These are phyloP conservation scores for Punica granatum DNA, from an alignment of 345 rosid genomes.

Conservation along the genomic window DNA sequence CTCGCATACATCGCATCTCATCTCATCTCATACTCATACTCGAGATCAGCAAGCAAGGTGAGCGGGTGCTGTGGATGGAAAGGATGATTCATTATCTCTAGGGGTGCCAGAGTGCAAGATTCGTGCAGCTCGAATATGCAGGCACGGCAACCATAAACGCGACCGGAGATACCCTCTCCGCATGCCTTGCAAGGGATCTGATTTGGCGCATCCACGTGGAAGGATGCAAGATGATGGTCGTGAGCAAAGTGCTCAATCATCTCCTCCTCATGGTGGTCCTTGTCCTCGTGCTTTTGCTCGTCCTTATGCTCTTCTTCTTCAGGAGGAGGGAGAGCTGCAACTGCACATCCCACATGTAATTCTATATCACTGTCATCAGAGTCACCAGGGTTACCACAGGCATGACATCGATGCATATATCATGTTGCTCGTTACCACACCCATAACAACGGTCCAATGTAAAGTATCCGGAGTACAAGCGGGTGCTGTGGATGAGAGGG, in stretches of 20 bases:
- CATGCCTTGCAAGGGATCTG: not conserved
- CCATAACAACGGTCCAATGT: not conserved
- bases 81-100: not conserved
- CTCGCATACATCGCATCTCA: not conserved
- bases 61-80: not conserved
- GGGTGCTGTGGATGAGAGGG: no score
- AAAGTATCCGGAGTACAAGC: not conserved
- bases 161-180: not conserved
- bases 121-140: not conserved
- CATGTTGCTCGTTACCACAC: no score
- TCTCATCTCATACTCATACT: not conserved
- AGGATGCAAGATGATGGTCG: not conserved
- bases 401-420: no score
- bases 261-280: not conserved
- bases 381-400: not conserved
- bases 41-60: not conserved
- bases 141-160: not conserved
- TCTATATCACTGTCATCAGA: not conserved
- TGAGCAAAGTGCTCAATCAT: not conserved
- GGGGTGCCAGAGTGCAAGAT: not conserved
- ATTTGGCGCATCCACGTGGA: not conserved
- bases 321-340: no score
- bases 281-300: not conserved
- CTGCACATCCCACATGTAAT: not conserved
- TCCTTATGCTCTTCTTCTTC: no score